Percentiles rank a stretch among this genome's conserved stretches.
phyloP scores from a whole-genome alignment of 495 filamentous ascomycete genomes.

The Neurospora sp. region DNA sequence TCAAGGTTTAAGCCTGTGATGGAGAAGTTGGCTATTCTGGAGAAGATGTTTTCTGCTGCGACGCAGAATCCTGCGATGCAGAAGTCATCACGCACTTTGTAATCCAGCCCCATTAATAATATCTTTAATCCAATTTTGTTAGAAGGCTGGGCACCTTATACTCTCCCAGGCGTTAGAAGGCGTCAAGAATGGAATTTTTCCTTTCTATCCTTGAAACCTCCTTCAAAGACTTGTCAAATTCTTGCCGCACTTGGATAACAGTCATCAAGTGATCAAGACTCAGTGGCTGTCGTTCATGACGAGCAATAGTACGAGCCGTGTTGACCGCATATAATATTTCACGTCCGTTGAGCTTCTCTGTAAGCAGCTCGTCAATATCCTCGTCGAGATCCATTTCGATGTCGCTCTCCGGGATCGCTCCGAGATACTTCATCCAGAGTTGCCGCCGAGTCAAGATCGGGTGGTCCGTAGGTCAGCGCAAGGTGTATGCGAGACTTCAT shows the following conservation, averaged over 20 bases:
- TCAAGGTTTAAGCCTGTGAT: neutral
- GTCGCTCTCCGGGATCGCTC: neutral
- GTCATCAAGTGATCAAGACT: neutral
- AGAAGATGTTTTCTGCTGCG: slow-evolving; percentile 1
- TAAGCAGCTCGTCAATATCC: neutral
- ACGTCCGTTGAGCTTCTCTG: slow-evolving; percentile 19
- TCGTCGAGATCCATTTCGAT: neutral
- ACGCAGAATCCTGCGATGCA: neutral
- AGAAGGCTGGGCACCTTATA: neutral
- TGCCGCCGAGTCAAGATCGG: slow-evolving; percentile 15
- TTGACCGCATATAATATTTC: slow-evolving; percentile 28
- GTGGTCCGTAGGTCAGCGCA: slow-evolving; percentile 25
- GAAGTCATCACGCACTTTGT: neutral
- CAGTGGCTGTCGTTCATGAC: neutral
- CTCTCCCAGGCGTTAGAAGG: neutral
- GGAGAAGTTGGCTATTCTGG: neutral
- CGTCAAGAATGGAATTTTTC: neutral
- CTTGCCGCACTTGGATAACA: neutral
- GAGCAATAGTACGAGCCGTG: slow-evolving; percentile 30
- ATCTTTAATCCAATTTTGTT: neutral
- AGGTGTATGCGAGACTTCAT: slow-evolving; percentile 44
- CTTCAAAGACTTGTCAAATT: slow-evolving; percentile 1
- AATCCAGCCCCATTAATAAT: neutral
- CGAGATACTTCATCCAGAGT: slow-evolving; percentile 22
- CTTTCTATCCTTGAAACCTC: neutral